These are phyloP conservation scores for Spergularia bocconei DNA, from an alignment of 148 eudicot species.

Conservation along the genomic window DNA sequence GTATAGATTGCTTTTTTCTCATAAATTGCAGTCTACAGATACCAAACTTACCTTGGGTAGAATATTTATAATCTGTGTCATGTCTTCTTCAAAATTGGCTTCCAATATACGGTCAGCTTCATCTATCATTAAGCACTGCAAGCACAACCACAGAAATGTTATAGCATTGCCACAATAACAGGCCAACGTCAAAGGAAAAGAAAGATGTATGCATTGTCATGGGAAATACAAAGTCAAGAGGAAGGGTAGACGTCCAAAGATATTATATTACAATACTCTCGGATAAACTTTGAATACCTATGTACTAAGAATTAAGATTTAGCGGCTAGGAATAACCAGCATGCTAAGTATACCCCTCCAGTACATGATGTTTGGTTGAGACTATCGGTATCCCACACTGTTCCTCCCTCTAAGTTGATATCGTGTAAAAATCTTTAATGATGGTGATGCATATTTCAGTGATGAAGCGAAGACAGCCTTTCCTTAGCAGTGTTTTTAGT, in stretches of 20 bases:
- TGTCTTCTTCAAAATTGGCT: slow-evolving; percentile 92
- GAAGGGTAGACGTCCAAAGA: background rate
- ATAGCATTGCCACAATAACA: background rate
- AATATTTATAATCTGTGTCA: slow-evolving; percentile 79
- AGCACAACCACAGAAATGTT: slow-evolving; percentile 5
- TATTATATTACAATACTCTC: background rate
- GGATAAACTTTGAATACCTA: too few species aligned
- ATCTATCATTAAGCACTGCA: slow-evolving; percentile 86
- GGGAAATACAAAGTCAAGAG: too few species aligned
- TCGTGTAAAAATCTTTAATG: too few species aligned
- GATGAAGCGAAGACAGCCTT: too few species aligned
- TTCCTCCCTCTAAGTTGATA: too few species aligned
- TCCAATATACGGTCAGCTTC: slow-evolving; percentile 97
- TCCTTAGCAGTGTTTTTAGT: too few species aligned
- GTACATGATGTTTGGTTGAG: too few species aligned
- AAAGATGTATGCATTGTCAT: background rate
- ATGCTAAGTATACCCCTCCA: too few species aligned
- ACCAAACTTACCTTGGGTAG: slow-evolving; percentile 64
- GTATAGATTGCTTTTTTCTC: background rate
- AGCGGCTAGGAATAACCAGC: too few species aligned
- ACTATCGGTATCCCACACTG: too few species aligned
- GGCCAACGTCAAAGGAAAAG: background rate
- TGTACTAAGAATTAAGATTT: too few species aligned
- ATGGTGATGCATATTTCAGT: too few species aligned
- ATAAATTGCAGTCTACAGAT: background rate